These are phyloP conservation scores for Alternaria infectoria DNA, from an alignment of 2,329 filamentous ascomycete genomes.

Conservation along the genomic window DNA sequence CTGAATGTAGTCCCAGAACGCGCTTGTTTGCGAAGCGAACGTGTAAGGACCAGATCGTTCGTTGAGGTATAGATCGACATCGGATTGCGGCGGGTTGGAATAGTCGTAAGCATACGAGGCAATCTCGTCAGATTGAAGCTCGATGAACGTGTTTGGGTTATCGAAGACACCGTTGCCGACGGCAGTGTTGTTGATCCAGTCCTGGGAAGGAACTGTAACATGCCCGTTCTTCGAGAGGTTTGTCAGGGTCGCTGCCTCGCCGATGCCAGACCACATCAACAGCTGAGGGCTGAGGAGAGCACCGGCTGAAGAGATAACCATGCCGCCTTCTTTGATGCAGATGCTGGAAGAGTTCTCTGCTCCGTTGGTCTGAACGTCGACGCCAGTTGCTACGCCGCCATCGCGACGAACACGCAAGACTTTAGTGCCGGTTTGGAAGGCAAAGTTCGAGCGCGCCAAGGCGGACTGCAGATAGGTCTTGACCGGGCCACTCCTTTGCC, in stretches of 20 bases:
- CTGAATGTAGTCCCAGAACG: conserved; percentile 59
- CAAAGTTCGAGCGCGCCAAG: conserved; percentile 44
- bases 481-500: conserved; percentile 58
- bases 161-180: conserved; percentile 62
- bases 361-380: conserved; percentile 48
- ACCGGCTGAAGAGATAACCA: conserved; percentile 41
- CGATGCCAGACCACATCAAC: conserved; percentile 50
- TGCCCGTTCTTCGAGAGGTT: conserved; percentile 47
- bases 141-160: conserved; percentile 63
- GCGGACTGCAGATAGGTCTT: conserved; percentile 60
- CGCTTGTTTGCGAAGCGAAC: conserved; percentile 60
- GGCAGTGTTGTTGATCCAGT: conserved; percentile 59
- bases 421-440: conserved; percentile 51
- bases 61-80: conserved; percentile 56
- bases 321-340: conserved; percentile 32
- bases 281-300: conserved; percentile 47
- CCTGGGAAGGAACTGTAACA: conserved; percentile 40
- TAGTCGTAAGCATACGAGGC: conserved; percentile 59
- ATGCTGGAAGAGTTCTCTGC: conserved; percentile 38
- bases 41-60: conserved; percentile 59
- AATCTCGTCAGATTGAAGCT: conserved; percentile 52
- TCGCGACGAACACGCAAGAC: conserved; percentile 56
- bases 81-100: conserved; percentile 50
- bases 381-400: conserved; percentile 50
- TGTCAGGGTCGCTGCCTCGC: conserved; percentile 29